Base-by-base conservation (phyloP, 805 yeast genomes). In the Wickerhamiella vanderwaltii region DNA sequence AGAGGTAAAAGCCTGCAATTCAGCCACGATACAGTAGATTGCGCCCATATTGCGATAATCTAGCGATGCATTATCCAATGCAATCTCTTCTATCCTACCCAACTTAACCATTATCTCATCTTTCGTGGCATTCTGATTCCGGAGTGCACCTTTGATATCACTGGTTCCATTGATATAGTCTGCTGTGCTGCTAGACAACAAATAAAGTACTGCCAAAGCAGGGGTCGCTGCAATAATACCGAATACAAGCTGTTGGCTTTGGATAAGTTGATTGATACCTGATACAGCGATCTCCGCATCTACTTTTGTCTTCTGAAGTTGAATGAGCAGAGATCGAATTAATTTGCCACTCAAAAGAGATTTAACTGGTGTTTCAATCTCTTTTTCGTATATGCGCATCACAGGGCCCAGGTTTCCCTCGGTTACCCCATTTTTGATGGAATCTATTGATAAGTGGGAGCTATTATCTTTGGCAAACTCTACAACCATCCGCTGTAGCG, bases 301-400 rank as follows among this genome's bases (percentile, higher is more conserved):
- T 5, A 91, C 96, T 60, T 88, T 88, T 9, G 94, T 79, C 61
- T 91, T 88, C 59, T 88, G 98, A n/a, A 91, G 67, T 59, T 91
- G 97, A 47, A 88, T 87, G 53, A 91, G 63, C 35, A 91, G 59
- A 12, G 87, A 76, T 42, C 94, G 69, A 6, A 86, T 60, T 48
- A 88, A 68, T 43, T 77, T 73, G 3, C 97, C 98, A 11, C 62
- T 60, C 2, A 86, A 44, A 2, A 77, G 51, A 28, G 78, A 75
- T 43, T 65, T 68, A 35, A 86, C 54, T 0, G 97, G 97, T 5
- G 66, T 57, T 44, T 75, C 72, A 44, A 91, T 64, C 49, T 85
- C 88, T 19, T 62, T 52, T 54, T 88, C 97, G 56, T 91, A 91
- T 24, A 75, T 73, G 34, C 75, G 70, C 82, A 88, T 76, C 41